Base-by-base conservation (phyloP, 2,329 filamentous ascomycete species). In the Aspergillus fumigatus region DNA sequence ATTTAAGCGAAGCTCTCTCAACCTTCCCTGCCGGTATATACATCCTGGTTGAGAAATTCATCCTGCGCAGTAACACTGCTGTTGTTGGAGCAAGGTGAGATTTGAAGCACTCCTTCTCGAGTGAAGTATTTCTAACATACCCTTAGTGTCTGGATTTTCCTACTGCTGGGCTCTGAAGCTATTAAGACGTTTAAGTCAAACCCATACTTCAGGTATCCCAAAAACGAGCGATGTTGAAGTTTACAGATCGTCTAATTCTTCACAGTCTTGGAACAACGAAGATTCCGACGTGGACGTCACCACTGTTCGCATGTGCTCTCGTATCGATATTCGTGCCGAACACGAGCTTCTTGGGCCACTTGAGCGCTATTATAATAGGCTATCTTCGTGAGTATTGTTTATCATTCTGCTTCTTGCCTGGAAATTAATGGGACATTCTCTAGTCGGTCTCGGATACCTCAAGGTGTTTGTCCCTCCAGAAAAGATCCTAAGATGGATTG, bases 221-320 rank as follows among this genome's bases (percentile, higher is more conserved):
- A 26, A 10, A 23, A 23, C 11, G 5, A 25, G 11, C 6, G 10
- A 11, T 6, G 10, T 26, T 26, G 21, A 25, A 14, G 5, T 25
- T 3, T 26, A 26, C 43, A 47, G 5, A 7, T 21, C 21, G 8
- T 25, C 21, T 47, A 47, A 47, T 14, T 23, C 0, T 41, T 68
- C 59, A 21, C 60, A 83, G 80, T 59, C 74, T 88, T 47, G 80
- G 79, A n/a, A 79, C 80, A 32, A 80, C 81, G 66, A 82, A 89
- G 64, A 91, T 99, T 56, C 93, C 94, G 2, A 97, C 92, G 0
- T 97, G 93, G 92, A 89, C 87, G 7, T 90, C 89, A 1, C 93
- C 94, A 3, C 77, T 97, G n/a, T 79, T 90, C 51, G 78, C 91
- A 66, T 83, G 89, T 51, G 75, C 96, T 40, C 81, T 93, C 14